A percentile compares a stretch with the other conserved stretches of the same genome.
These are phyloP conservation scores for Ceratobasidium sp. DNA, from an alignment of 1,284 basidiomycete genomes.

Conservation along the genomic window DNA sequence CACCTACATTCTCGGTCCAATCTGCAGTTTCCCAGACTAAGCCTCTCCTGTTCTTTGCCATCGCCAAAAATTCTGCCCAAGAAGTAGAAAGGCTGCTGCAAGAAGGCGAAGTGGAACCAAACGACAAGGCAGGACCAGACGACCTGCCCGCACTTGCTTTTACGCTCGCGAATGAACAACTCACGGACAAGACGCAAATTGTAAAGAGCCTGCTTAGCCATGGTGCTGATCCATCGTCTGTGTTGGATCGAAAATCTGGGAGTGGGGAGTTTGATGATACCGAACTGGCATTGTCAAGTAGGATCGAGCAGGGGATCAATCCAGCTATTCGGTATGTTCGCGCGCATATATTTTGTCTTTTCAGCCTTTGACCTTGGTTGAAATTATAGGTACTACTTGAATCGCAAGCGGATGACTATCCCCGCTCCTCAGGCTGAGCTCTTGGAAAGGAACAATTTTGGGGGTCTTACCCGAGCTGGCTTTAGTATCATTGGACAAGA, in stretches of 20 bases:
- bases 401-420: constrained; percentile 59
- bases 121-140: constrained; percentile 76
- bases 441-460: constrained; percentile 41
- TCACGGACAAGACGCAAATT: constrained; percentile 73
- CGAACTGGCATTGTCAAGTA: constrained; percentile 18
- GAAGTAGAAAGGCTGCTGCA: constrained; percentile 74
- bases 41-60: constrained; percentile 69
- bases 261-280: constrained; percentile 29
- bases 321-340: constrained; percentile 68
- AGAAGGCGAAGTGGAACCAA: constrained; percentile 70
- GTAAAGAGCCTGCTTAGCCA: constrained; percentile 76
- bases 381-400: constrained; percentile 68
- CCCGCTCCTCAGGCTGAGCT: constrained; percentile 40
- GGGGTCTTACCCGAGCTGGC: constrained; percentile 41
- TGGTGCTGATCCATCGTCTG: constrained; percentile 68
- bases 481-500: constrained; percentile 44
- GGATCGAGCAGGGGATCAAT: constrained; percentile 55
- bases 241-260: constrained; percentile 47
- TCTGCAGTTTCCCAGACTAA: constrained; percentile 27
- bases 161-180: constrained; percentile 70
- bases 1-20: constrained; percentile 13
- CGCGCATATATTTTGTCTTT: constrained; percentile 2
- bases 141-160: constrained; percentile 69
- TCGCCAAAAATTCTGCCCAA: constrained; percentile 75
- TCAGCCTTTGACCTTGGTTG: not conserved